Conservation (phyloP, 352 stramenopile species). For the Phytopythium montanum region DNA sequence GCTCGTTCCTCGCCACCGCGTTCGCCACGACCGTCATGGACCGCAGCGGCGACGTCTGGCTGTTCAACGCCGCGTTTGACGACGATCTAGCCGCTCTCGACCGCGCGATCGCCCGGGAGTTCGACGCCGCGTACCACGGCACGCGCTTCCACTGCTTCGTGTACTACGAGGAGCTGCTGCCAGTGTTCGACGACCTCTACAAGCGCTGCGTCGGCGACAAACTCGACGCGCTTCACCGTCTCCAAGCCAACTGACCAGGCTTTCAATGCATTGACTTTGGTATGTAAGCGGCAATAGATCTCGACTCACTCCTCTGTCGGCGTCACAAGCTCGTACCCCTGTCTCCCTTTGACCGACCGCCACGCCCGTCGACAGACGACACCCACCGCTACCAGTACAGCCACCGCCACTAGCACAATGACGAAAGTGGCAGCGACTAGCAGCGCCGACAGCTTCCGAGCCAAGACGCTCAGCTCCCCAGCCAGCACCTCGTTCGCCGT, state of each 20-base stretch:
- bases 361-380: neutral
- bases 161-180: neutral
- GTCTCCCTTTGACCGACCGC: neutral
- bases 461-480: neutral
- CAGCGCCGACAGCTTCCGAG: neutral
- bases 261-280: neutral
- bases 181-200: neutral
- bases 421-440: neutral
- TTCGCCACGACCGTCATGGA: constrained; percentile 2
- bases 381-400: neutral
- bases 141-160: neutral
- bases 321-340: neutral
- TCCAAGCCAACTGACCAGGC: neutral
- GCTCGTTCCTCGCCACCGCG: neutral
- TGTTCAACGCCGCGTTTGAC: constrained; percentile 6
- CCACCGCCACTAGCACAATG: neutral
- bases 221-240: neutral
- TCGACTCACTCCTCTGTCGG: neutral
- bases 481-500: neutral
- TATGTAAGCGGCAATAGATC: neutral
- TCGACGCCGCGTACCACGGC: neutral
- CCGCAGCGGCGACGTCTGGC: neutral
- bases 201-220: neutral
- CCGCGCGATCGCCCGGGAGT: neutral
- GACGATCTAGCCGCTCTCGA: neutral